phyloP scores from a whole-genome alignment of 2,329 filamentous ascomycete genomes.

The Neopestalotiopsis sp. region DNA sequence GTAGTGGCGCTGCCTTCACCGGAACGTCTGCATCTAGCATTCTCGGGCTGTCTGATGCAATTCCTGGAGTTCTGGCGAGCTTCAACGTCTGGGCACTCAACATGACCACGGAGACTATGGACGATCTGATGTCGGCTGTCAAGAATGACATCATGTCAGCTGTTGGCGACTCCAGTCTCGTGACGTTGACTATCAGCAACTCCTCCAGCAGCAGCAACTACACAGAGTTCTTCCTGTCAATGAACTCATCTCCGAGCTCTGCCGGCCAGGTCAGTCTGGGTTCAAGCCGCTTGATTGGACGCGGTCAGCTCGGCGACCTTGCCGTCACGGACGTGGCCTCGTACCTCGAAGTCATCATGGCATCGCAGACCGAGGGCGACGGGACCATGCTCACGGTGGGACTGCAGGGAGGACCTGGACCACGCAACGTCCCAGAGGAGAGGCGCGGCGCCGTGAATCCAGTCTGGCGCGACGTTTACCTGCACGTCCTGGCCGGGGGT shows the following conservation, averaged over 20 bases:
- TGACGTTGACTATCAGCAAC: not conserved
- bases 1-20: not conserved
- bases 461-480: slow-evolving; percentile 7
- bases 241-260: slow-evolving; percentile 9
- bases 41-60: not conserved
- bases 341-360: not conserved
- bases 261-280: not conserved
- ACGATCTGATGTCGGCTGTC: not conserved
- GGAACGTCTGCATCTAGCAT: not conserved
- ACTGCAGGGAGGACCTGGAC: slow-evolving; percentile 5
- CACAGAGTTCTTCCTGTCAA: not conserved
- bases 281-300: not conserved
- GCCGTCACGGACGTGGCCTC: not conserved
- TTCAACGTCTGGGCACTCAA: not conserved
- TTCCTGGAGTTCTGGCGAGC: not conserved
- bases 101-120: not conserved
- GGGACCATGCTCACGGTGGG: not conserved
- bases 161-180: not conserved
- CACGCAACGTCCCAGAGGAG: slow-evolving; percentile 4
- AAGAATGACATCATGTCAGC: not conserved
- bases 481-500: not conserved
- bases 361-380: not conserved
- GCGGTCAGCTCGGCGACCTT: not conserved
- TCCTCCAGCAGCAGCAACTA: slow-evolving; percentile 4
- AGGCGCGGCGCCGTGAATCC: slow-evolving; percentile 8